A percentile compares a stretch with the other conserved stretches of the same genome.
phyloP scores from a whole-genome alignment of 176 grass and related monocot species.

The Eragrostis curvula region DNA sequence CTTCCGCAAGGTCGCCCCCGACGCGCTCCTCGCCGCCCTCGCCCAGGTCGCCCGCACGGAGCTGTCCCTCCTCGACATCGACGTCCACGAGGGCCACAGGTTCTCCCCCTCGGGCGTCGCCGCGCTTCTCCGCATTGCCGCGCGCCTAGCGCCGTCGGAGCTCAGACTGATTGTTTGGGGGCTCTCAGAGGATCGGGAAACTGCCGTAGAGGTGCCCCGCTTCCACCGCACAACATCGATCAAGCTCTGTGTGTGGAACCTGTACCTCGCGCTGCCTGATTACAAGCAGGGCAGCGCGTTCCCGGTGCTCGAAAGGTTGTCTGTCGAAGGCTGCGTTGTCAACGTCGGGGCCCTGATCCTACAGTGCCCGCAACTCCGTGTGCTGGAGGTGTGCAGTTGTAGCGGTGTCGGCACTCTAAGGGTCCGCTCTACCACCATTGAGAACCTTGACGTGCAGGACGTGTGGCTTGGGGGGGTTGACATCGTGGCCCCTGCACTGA shows the following conservation, averaged over 20 bases:
- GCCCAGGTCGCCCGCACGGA: background rate
- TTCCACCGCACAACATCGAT: background rate
- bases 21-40: constrained; percentile 5
- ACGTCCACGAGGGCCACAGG: background rate
- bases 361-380: background rate
- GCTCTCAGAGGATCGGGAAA: accelerated
- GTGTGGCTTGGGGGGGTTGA: background rate
- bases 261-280: too few species aligned
- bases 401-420: background rate
- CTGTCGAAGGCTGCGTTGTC: background rate
- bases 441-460: background rate
- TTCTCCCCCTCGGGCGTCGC: background rate
- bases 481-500: background rate
- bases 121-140: constrained; percentile 1
- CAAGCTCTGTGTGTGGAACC: background rate
- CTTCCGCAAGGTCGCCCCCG: constrained; percentile 3
- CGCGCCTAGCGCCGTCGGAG: background rate
- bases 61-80: constrained; percentile 29
- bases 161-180: background rate
- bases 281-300: background rate
- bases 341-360: background rate
- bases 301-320: background rate
- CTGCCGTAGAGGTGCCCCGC: background rate
- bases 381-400: background rate
- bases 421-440: background rate